Percentiles rank a stretch among this genome's conserved stretches.
These are phyloP conservation scores for Entamoeba invadens DNA, from an alignment of 208 protist species.

Conservation along the genomic window DNA sequence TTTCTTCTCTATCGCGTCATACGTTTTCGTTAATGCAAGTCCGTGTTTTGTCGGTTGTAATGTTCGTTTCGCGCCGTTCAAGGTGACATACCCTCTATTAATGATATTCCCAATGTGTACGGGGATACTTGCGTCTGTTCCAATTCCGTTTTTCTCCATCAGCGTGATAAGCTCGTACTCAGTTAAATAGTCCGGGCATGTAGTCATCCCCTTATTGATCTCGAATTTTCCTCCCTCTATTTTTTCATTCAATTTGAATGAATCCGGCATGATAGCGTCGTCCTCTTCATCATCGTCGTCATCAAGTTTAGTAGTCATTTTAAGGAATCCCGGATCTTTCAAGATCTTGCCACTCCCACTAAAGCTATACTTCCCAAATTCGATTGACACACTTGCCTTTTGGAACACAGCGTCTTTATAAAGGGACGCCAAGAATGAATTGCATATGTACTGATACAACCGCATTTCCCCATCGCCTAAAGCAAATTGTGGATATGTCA, in stretches of 20 bases:
- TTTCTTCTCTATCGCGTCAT: constrained; percentile 69
- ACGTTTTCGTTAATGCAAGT: constrained; percentile 67
- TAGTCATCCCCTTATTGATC: constrained; percentile 24
- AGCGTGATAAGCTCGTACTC: constrained; percentile 44
- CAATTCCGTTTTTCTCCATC: constrained; percentile 54
- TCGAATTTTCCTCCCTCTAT: not conserved
- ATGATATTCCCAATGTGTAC: constrained; percentile 49
- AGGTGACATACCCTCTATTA: constrained; percentile 38
- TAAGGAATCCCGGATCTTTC: not conserved
- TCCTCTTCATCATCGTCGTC: not conserved
- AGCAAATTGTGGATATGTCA: not conserved
- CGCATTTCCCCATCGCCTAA: constrained; percentile 9
- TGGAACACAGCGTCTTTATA: not conserved
- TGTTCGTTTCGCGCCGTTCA: constrained; percentile 7
- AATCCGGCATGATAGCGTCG: too few species aligned
- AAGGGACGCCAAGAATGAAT: constrained; percentile 44
- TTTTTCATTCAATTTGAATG: not conserved
- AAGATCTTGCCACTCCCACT: not conserved
- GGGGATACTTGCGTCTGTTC: constrained; percentile 54
- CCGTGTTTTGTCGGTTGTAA: constrained; percentile 72
- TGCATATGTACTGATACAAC: constrained; percentile 44
- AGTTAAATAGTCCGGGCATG: constrained; percentile 38
- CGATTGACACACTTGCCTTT: not conserved
- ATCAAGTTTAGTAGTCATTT: not conserved
- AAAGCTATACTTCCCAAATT: not conserved